phyloP scores from a whole-genome alignment of 352 stramenopile genomes.

The Phytophthora agathidicida region DNA sequence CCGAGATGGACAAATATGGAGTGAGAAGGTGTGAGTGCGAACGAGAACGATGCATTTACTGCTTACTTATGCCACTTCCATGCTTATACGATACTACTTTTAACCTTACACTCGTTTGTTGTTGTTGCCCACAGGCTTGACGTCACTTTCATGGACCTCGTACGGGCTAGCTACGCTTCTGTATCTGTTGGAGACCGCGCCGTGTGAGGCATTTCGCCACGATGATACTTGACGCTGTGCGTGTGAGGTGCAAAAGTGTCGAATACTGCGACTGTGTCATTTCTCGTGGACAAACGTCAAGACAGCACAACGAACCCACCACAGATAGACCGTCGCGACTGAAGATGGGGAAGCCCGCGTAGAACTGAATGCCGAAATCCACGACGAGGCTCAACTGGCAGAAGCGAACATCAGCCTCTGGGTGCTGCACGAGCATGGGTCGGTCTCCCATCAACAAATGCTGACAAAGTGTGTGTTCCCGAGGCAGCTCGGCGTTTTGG shows the following conservation, averaged over 20 bases:
- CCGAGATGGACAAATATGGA: too few species aligned
- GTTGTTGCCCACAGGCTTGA: not conserved
- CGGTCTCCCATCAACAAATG: conserved; percentile 55
- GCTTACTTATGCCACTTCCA: not conserved
- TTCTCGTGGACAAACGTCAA: conserved; percentile 24
- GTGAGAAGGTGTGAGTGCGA: not conserved
- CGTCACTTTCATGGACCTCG: not conserved
- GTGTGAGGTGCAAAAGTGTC: conserved; percentile 27
- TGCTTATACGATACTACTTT: conserved; percentile 1
- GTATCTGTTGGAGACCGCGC: conserved; percentile 1
- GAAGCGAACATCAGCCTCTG: conserved; percentile 64
- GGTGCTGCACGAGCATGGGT: conserved; percentile 56
- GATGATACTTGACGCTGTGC: conserved; percentile 22
- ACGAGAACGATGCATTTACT: conserved; percentile 1
- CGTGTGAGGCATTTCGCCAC: conserved; percentile 5
- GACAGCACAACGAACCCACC: conserved; percentile 34
- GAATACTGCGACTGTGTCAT: conserved; percentile 44
- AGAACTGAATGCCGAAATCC: conserved; percentile 47
- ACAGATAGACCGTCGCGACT: conserved; percentile 19
- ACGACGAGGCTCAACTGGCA: conserved; percentile 33
- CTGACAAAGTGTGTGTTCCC: conserved; percentile 52
- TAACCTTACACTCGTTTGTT: too few species aligned
- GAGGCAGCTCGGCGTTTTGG: conserved; percentile 26
- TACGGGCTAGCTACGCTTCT: not conserved
- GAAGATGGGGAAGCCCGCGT: conserved; percentile 57